Conservation (phyloP, 2,329 filamentous ascomycete species). For the Trichoderma oligosporum region DNA sequence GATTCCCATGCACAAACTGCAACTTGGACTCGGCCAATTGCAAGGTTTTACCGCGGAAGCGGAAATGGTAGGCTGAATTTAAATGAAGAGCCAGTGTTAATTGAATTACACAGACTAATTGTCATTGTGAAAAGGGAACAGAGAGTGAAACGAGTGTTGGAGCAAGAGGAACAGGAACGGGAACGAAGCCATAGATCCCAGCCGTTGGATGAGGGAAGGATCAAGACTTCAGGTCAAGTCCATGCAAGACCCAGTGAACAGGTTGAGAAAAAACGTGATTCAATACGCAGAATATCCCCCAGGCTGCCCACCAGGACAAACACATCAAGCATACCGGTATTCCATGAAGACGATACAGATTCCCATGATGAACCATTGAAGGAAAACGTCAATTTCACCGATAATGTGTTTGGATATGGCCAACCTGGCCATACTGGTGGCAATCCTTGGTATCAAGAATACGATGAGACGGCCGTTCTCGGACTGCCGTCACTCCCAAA, state of each 20-base stretch:
- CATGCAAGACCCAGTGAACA: background rate
- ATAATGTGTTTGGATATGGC: background rate
- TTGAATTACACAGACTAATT: background rate
- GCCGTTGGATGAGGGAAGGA: background rate
- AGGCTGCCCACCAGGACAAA: background rate
- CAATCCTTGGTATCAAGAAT: background rate
- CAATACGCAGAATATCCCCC: background rate
- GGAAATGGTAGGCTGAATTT: background rate
- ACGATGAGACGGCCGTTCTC: background rate
- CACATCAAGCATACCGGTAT: background rate
- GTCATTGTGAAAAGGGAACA: background rate
- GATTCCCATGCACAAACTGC: conserved; percentile 22
- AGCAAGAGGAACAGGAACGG: conserved; percentile 6
- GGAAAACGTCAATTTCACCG: background rate
- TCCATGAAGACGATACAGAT: background rate
- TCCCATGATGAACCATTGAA: background rate
- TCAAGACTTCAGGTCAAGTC: background rate
- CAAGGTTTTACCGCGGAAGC: conserved; percentile 6
- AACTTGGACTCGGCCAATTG: conserved; percentile 18
- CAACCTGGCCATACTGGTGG: background rate
- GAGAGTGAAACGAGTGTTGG: conserved; percentile 9
- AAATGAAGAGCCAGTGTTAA: background rate
- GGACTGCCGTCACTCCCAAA: background rate
- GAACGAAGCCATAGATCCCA: background rate
- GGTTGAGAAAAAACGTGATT: background rate